A percentile compares a stretch with the other conserved stretches of the same genome.
phyloP scores from a whole-genome alignment of 371 early-diverging fungal genomes.

The Batrachochytrium dendrobatidis region DNA sequence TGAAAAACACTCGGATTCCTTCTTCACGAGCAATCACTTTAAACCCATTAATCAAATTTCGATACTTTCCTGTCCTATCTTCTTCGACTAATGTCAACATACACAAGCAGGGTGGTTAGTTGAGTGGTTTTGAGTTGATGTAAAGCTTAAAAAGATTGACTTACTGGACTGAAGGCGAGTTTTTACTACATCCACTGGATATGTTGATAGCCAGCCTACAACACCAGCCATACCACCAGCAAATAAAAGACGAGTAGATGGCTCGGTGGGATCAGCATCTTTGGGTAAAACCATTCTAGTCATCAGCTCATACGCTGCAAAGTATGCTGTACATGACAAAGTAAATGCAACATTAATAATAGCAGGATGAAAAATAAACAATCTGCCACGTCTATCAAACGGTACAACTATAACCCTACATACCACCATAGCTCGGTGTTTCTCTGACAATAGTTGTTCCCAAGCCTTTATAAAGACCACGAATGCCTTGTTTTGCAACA shows the following conservation, averaged over 20 bases:
- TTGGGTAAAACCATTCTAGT: constrained; percentile 32
- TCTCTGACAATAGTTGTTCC: constrained; percentile 59
- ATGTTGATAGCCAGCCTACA: constrained; percentile 61
- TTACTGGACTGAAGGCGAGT: constrained; percentile 57
- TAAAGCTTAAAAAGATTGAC: neutral
- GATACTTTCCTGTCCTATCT: constrained; percentile 34
- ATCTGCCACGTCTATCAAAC: neutral
- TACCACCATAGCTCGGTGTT: constrained; percentile 59
- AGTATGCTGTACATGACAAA: constrained; percentile 44
- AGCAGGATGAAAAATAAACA: neutral
- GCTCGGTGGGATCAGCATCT: constrained; percentile 30
- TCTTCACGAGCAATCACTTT: constrained; percentile 47
- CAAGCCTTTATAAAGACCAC: constrained; percentile 60
- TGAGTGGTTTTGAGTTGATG: neutral
- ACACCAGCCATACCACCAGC: constrained; percentile 75
- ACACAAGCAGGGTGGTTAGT: neutral
- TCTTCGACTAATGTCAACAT: constrained; percentile 32
- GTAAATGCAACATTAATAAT: neutral
- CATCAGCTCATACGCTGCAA: constrained; percentile 61
- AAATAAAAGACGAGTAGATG: constrained; percentile 49
- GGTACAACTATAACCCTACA: constrained; percentile 2
- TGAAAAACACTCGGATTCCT: constrained; percentile 58
- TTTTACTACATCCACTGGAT: constrained; percentile 73
- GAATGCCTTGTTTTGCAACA: constrained; percentile 48
- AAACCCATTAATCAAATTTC: constrained; percentile 46